Evolutionary conservation across 1,284 basidiomycete genomes (phyloP), one percentile per base, ranked within the genome.

Genomic region (Thecaphora frezii): DNA sequence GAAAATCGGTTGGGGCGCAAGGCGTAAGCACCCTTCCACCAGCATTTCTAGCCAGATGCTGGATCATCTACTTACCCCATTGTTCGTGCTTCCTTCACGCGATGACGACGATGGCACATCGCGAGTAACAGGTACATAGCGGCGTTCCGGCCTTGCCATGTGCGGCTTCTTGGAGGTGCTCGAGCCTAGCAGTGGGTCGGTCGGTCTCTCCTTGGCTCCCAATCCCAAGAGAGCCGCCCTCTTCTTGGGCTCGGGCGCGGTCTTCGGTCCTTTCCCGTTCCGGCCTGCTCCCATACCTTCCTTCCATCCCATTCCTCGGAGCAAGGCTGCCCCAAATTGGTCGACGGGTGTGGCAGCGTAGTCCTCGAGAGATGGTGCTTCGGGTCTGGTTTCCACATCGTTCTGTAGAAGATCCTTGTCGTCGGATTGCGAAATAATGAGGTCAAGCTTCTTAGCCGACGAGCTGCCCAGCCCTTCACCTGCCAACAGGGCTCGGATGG

Each of bases 301-400:
- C 55, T 88, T 88, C 91, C 93, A 97, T 3, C 93, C 94, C 94
- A 98, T 97, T 0, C 94, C 94, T 41, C 93, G 86, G 7, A 97
- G 83, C 73, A 98, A 85, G 5, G 94, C 94, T 5, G 89, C 87
- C 12, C 96, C 94, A 69, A 98, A 98, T 51, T 91, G 89, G 9
- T 89, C 88, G 21, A 99, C 87, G 0, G 94, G 94, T 0, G 97
- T 86, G 3, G 91, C 88, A 26, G 86, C 86, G 77, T 98, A 98
- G 80, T 94, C 94, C 0, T 90, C 87, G 12, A 91, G 81, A 0
- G 88, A 86, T 0, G 91, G 77, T 19, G 72, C 72, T 19, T 77
- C 76, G 1, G 76, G 76, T 16, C 74, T 48, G 4, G 67, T 60
- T 41, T 68, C 65, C 26, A 73, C 67, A 43, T 78, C 76, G 41